These are phyloP conservation scores for Alternaria sp. DNA, from an alignment of 2,329 filamentous ascomycete species.

Conservation along the genomic window DNA sequence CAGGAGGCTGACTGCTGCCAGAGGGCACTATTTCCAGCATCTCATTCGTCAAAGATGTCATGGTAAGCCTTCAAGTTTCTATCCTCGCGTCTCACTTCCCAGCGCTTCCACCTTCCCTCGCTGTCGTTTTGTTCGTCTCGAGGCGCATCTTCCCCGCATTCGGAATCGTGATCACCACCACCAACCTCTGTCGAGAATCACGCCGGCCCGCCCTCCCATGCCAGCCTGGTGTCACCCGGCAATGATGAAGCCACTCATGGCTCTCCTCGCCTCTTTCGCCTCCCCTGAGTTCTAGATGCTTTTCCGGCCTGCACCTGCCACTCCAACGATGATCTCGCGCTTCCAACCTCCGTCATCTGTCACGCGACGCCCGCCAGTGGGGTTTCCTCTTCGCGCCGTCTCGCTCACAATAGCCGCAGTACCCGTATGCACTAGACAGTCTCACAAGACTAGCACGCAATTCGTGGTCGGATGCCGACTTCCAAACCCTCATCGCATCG, in stretches of 20 bases:
- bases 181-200: slow-evolving; percentile 29
- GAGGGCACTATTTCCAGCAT: slow-evolving; percentile 85
- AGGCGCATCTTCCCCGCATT: slow-evolving; percentile 41
- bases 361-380: slow-evolving; percentile 35
- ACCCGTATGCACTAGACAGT: slow-evolving; percentile 75
- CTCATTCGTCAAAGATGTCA: slow-evolving; percentile 81
- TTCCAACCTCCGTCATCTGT: slow-evolving; percentile 31
- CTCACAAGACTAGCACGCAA: slow-evolving; percentile 68
- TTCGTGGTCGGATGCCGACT: slow-evolving; percentile 70
- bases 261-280: slow-evolving; percentile 15
- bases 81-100: slow-evolving; percentile 21
- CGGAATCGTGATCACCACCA: slow-evolving; percentile 34
- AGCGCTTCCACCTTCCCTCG: slow-evolving; percentile 2
- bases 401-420: slow-evolving; percentile 60
- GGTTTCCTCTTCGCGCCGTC: slow-evolving; percentile 22
- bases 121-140: slow-evolving; percentile 18
- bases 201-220: slow-evolving; percentile 30
- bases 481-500: slow-evolving; percentile 71
- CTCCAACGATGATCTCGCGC: slow-evolving; percentile 24
- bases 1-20: slow-evolving; percentile 49
- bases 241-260: slow-evolving; percentile 34
- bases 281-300: slow-evolving; percentile 16
- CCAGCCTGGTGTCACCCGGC: slow-evolving; percentile 21
- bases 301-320: slow-evolving; percentile 20
- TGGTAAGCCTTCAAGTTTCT: slow-evolving; percentile 64